Base-by-base conservation (phyloP, 306 rosid genomes). In the Echinosophora koreensis region DNA sequence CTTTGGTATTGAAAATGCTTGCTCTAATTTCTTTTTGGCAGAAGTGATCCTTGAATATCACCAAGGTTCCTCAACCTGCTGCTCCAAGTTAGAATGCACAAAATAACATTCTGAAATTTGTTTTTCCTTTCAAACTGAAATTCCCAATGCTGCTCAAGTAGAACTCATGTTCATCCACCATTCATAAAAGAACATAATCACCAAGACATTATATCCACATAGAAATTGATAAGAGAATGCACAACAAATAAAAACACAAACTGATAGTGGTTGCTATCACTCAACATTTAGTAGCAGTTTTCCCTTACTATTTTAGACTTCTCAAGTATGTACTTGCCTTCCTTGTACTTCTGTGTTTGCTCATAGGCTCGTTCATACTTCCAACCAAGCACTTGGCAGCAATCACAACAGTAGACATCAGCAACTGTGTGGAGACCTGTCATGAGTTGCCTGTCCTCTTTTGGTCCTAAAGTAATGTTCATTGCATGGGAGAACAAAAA, bases 301-400 rank as follows among this genome's bases (percentile, higher is more conserved):
- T 76, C 77, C 67, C 59, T 65, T 6, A 72, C 85, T 30, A 84
- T 55, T 61, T 81, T 81, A 34, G 88, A 69, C 60, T 81, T 84
- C 39, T 84, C 83, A 60, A 84, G 85, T n/a, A 84, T 78, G 76
- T 18, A 77, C 10, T 84, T 84, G 4, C 88, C 88, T 66, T 81
- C 83, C 55, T 84, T 84, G 37, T 84, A 84, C 80, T 72, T 84
- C 69, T 84, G 90, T 5, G 85, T 14, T 51, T 78, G 85, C 66
- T 84, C 87, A 77, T 80, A 90, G 39, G 93, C 93, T 39, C 73
- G 57, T n/a, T 81, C 86, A 77, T 88, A 90, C 71, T 87, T 92
- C 93, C 95, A 92, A 22, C 95, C 93, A 66, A 92, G 86, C 4
- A 79, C 52, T 28, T 83, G 80, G 8, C 52, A 62, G 55, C 97